Conservation (phyloP, 1,284 basidiomycete species). For the Anthracocystis panici-leucophaei region DNA sequence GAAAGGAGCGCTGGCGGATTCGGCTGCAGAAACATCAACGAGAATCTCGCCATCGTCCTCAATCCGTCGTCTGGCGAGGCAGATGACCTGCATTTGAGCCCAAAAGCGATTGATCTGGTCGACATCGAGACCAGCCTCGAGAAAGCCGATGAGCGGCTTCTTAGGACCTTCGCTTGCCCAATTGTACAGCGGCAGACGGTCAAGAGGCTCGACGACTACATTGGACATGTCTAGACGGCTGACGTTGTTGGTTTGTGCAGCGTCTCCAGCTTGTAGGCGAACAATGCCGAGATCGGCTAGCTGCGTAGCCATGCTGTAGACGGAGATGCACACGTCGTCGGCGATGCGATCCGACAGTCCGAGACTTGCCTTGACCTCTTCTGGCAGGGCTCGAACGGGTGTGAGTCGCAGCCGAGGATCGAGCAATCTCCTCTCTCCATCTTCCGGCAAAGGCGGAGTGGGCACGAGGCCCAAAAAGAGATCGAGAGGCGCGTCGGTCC, state of each 20-base stretch:
- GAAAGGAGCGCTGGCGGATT: neutral
- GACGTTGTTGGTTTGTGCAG: neutral
- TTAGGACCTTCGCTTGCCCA: conserved; percentile 15
- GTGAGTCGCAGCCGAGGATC: conserved; percentile 16
- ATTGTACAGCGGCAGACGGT: conserved; percentile 32
- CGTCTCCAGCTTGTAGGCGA: conserved; percentile 4
- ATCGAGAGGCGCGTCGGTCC: conserved; percentile 52
- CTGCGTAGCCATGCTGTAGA: conserved; percentile 48
- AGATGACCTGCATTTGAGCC: conserved; percentile 25
- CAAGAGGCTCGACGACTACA: conserved; percentile 18
- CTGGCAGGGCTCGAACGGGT: conserved; percentile 26
- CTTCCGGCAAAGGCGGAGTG: conserved; percentile 13
- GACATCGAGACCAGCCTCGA: conserved; percentile 24
- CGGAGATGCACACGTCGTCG: conserved; percentile 16
- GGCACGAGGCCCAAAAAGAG: conserved; percentile 36
- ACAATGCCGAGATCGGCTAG: conserved; percentile 25
- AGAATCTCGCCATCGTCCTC: neutral
- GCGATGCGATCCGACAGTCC: conserved; percentile 13
- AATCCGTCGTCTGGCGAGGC: conserved; percentile 5
- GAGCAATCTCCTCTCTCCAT: conserved; percentile 21
- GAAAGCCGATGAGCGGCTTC: conserved; percentile 26
- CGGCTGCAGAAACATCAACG: neutral
- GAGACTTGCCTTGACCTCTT: conserved; percentile 28
- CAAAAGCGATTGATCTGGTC: conserved; percentile 38
- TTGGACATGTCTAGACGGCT: neutral